Evolutionary conservation across 345 rosid species (phyloP), one percentile per base, ranked within the genome.

Genomic region (Gossypium stocksii): DNA sequence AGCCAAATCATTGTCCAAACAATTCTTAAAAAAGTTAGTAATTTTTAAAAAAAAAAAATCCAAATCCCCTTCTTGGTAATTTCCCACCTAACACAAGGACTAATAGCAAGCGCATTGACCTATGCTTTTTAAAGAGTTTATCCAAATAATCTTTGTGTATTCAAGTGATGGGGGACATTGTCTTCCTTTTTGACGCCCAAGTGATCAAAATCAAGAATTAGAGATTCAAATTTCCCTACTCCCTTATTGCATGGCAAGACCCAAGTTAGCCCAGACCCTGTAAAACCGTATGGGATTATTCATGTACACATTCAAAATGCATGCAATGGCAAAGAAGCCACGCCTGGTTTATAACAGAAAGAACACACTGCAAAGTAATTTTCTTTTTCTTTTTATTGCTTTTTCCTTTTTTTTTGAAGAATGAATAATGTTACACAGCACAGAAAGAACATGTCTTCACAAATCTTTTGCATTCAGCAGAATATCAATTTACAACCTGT

Each of bases 381-480:
- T 46, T 56, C 29, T 60, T 58, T 66, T 23, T 51, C 46, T 71
- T 75, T 74, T 76, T 73, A 22, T 56, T 48, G 12, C 44, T n/a
- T 11, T 7, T 22, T 48, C 72, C 72, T 80, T 74, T 64, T 65
- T 63, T 41, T 76, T 70, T 67, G 84, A 85, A 80, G 87, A 90
- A 92, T 89, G 85, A 89, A 83, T 80, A 89, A 67, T 86, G 90
- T 83, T 87, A 86, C 89, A 88, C 80, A 82, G 78, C 84, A 87
- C 76, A 71, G 65, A 78, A 80, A 75, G 65, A 76, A 82, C 82
- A 83, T 79, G 85, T 85, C 89, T 81, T 78, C 88, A 83, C 84
- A 83, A 83, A 88, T 84, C 62, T 79, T 79, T 79, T 73, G 81
- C 77, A 77, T 62, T 45, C 78, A 73, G 74, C 80, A 76, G 27